Percentiles rank a stretch among this genome's conserved stretches.
Evolutionary conservation across 768 basidiomycete genomes (phyloP).

Genomic region (Termitomyces sp.): DNA sequence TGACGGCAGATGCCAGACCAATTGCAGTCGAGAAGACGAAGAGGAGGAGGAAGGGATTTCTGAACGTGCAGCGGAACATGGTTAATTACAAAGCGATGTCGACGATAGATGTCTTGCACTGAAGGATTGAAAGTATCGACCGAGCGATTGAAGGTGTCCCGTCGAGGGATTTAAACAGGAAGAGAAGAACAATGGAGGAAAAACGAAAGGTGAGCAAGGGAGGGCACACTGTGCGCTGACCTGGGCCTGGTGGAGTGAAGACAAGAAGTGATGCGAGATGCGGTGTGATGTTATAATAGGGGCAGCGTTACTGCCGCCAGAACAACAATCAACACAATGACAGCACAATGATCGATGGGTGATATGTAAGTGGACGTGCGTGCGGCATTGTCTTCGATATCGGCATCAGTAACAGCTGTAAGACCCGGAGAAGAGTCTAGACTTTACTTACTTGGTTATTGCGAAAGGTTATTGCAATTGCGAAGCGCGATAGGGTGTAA

Average conservation of each 20-base stretch:
- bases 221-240: conserved; percentile 10
- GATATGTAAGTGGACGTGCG: background rate
- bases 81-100: background rate
- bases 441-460: background rate
- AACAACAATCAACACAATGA: background rate
- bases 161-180: conserved; percentile 9
- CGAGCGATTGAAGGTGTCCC: conserved; percentile 2
- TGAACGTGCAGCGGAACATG: background rate
- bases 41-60: background rate
- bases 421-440: background rate
- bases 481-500: too few species aligned
- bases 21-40: background rate
- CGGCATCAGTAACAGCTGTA: background rate
- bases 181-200: background rate
- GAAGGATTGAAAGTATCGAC: background rate
- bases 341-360: background rate
- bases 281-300: too few species aligned
- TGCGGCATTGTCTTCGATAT: background rate
- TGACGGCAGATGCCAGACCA: conserved; percentile 8
- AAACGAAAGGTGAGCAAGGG: background rate
- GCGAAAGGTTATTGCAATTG: background rate
- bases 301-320: background rate
- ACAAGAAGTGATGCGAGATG: background rate
- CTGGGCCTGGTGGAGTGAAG: background rate
- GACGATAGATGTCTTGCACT: background rate